Conservation (phyloP, 345 rosid species). For the Eutrema heterophyllum region DNA sequence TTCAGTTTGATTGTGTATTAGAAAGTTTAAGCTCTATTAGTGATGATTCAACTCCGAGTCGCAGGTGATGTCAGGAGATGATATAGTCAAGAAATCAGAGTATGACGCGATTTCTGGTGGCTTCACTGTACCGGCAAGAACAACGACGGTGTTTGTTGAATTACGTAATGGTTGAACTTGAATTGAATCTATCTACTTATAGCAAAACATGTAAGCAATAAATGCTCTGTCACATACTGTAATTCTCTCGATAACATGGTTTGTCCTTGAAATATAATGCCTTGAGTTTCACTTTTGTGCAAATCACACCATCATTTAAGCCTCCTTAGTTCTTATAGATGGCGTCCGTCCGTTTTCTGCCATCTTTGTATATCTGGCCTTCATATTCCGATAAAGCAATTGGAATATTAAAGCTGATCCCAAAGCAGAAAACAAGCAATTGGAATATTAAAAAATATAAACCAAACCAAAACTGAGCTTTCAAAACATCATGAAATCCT, state of each 20-base stretch:
- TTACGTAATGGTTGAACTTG: constrained; percentile 27
- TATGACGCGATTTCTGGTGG: constrained; percentile 53
- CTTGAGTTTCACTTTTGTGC: no score
- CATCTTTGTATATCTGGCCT: background rate
- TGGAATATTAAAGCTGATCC: background rate
- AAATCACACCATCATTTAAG: background rate
- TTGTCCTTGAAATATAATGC: no score
- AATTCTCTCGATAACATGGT: no score
- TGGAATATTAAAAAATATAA: no score
- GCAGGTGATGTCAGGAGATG: constrained; percentile 61
- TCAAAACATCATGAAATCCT: no score
- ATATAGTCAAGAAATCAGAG: constrained; percentile 53
- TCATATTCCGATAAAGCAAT: background rate
- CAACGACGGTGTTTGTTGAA: constrained; percentile 74
- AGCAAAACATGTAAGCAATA: background rate
- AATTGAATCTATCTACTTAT: background rate
- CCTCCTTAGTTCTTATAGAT: background rate
- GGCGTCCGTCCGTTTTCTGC: background rate
- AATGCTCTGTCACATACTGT: background rate
- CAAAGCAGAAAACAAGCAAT: no score
- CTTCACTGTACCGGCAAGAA: constrained; percentile 58
- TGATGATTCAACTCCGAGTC: background rate
- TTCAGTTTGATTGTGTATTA: background rate
- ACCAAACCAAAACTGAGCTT: no score
- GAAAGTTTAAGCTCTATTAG: background rate